Base-by-base conservation (phyloP, 1,284 basidiomycete genomes). In the Rhodotorula sp. region DNA sequence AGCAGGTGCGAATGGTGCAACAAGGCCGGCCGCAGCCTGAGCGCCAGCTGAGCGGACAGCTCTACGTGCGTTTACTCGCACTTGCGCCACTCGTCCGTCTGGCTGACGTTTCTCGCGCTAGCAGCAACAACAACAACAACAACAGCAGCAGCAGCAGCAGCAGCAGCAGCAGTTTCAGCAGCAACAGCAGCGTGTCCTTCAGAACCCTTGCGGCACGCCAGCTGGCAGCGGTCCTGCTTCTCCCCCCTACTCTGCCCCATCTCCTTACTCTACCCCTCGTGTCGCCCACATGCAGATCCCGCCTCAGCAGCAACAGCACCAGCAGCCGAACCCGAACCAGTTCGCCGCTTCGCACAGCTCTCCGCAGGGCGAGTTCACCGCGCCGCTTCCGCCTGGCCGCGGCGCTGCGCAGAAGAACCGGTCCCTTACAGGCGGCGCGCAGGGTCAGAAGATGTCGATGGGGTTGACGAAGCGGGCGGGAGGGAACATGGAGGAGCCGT, bases 171-270 rank as follows among this genome's bases (percentile, higher is more conserved):
- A 30, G 55, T 62, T 53, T 57, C 63, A 58, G 28, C 67, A 67
- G 22, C 47, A 55, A 44, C 18, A 18, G 28, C 44, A 37, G 24
- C 44, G 46, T 8, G 30, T 46, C 10, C n/a, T 51, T 40, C 64
- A 28, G 24, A 48, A 24, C 22, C 50, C 9, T 5, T 26, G 24
- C 20, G 34, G 20, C 20, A 34, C 53, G 30, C 44, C 28, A 13
- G 55, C 34, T 18, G 52, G 20, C 28, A 64, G 57, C 34, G 67
- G 69, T 48, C 69, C 72, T 22, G 69, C 69, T 11, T 74, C 72
- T 18, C 72, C 72, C 11, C 62, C 65, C 10, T 74, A 71, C 62
- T 71, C 69, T 16, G 65, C 57, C 20, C 63, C 65, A 18, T 69
- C 70, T 0, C 72, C 69, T 1, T 71, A 73, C 62, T 53, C 62